Evolutionary conservation across 2,329 filamentous ascomycete genomes (phyloP), one percentile per base, ranked within the genome.

Genomic region (Fusarium poae): DNA sequence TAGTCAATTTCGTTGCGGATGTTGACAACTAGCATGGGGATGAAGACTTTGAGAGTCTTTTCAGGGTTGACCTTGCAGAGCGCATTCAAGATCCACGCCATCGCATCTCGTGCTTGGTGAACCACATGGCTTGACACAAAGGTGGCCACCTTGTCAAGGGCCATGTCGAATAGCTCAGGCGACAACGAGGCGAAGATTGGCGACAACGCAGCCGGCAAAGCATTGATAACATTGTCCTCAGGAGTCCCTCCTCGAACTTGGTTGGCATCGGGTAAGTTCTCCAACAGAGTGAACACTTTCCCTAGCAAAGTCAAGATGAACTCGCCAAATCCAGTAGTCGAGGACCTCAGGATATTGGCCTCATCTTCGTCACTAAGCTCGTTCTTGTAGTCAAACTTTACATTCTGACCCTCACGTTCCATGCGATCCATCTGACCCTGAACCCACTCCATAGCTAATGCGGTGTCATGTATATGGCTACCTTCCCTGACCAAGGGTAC

Each of bases 71-170:
- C 93, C 80, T 98, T 98, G 85, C 96, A 97, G 25, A 99, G 85
- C 1, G 93, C 92, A 79, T 97, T 98, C 80, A 95, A 92, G 55
- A 98, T 98, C 86, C 97, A 99, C 2, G 97, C 96, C 92, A 99
- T 97, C 10, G 96, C 95, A 83, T 99, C 96, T 70, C 95, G 86
- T 54, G 96, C 95, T 80, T 98, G 96, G 74, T 99, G 94, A 20
- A 99, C 95, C 49, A 99, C 96, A 81, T 98, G 96, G 67, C 92
- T 92, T 2, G 92, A 91, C 27, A 97, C 92, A 77, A 99, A 99
- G 32, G 92, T 89, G 4, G 94, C 92, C 72, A 99, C 89, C 83
- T 98, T 98, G 63, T 97, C 92, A 51, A 99, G 82, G 1, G 93
- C 93, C 77, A 96, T 88, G 74, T 98, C 96, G 74, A 97, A 99